Evolutionary conservation across 768 basidiomycete genomes (phyloP), one percentile per base, ranked within the genome.

Genomic region (Hygrophoropsis aurantiaca): DNA sequence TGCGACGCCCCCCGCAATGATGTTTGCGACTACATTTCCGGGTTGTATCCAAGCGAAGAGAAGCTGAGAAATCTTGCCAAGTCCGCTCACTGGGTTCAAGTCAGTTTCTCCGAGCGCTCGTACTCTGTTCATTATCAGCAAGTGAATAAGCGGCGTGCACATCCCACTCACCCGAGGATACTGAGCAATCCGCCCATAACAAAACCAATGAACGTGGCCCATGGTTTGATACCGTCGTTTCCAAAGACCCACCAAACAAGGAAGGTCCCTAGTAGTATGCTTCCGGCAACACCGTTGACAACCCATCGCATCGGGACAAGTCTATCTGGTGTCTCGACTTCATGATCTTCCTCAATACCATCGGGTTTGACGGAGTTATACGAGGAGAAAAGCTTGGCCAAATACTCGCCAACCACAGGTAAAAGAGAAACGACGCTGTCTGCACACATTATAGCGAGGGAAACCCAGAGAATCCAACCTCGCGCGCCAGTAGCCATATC

Each of bases 391-490:
- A 58, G 72, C 65, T 59, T 65, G 45, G 54, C 49, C 20, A 77
- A 40, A 44, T 79, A 81, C 46, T 85, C 84, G 42, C 74, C 62
- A 34, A 79, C 66, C 49, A 93, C 82, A 16, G 94, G 91, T 15
- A 91, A 55, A 21, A 98, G 81, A 9, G 91, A 92, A 30, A 97
- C 77, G 49, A 97, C 65, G 43, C 86, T 87, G 68, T 98, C 95
- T 27, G 92, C 80, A 64, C 87, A 91, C 95, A 98, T 97, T 58
- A 95, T 88, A 4, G 94, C 94, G 27, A 98, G 77, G 1, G 93
- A 89, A 18, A 85, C 78, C 95, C 95, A 98, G n/a, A 98, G 79
- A 45, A 95, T 93, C 92, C 92, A 95, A 26, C 91, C 91, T 42
- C 94, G 81, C n/a, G 93, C 85, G 34, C 95, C 95, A 49, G 78